Evolutionary conservation across 1,284 basidiomycete species (phyloP), one percentile per base, ranked within the genome.

Genomic region (Heterobasidion parviporum): DNA sequence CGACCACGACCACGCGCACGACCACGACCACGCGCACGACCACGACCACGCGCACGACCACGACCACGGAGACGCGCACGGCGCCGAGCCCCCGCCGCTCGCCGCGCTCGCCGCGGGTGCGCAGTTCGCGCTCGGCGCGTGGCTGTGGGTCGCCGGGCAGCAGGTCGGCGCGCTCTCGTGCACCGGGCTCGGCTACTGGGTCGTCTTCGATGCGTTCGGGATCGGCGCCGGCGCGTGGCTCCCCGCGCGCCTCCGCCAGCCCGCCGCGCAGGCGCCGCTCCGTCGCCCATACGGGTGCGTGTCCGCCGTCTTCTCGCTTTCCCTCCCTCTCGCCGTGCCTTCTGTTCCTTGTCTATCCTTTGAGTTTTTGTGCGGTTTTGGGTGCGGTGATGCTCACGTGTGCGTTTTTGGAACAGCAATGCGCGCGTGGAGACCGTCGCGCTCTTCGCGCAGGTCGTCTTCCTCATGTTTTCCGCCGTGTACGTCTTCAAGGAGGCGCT

Each of bases 401-500:
- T 20, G 7, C 41, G 45, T 26, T 8, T 52, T 33, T 36, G 10
- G n/a, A 41, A 10, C 62, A 94, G 94, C 45, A 82, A 82, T 53
- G 81, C 82, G 6, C 82, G 94, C 2, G 67, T 90, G 50, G 83
- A 87, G 60, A 89, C 92, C 0, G 80, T 95, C 1, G 69, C 89
- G 6, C 82, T 92, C 63, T 98, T 98, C 65, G 83, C 90, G 0
- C 93, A 97, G 67, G 82, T 85, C 14, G 85, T 96, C 18, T 97
- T 94, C 71, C 76, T 98, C 55, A 82, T 95, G 67, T 97, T 98
- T 66, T 82, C 92, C 0, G 86, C 91, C 0, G 85, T 96, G 7
- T 98, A 97, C 70, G 88, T 96, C 26, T 93, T 90, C 65, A 98
- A 97, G 66, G 94, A 98, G 74, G 89, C 91, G 0, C 75, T 97